Evolutionary conservation across 148 eudicot genomes (phyloP).

Genomic region (Selenicereus undatus): DNA sequence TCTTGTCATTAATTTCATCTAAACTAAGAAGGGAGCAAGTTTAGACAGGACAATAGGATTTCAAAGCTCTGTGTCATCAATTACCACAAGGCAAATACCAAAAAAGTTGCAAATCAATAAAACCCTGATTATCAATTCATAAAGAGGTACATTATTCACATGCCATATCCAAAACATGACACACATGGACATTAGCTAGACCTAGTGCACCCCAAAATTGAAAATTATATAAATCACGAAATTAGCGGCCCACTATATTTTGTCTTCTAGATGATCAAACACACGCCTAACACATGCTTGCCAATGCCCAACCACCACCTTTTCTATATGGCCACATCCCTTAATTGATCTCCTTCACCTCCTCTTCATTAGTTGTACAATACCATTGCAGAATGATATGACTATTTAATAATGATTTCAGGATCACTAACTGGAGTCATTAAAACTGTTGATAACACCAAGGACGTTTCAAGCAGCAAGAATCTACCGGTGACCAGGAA

Average conservation of each 20-base stretch:
- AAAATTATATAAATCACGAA: background rate
- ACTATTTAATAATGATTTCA: background rate
- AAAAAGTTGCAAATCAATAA: background rate
- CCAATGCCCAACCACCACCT: background rate
- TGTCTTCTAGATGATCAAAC: background rate
- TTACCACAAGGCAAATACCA: background rate
- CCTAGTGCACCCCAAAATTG: background rate
- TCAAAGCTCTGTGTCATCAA: background rate
- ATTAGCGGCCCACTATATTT: background rate
- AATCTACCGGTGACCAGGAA: background rate
- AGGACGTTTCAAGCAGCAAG: background rate
- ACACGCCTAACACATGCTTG: background rate
- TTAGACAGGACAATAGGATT: background rate
- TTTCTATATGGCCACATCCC: background rate
- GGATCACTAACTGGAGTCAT: background rate
- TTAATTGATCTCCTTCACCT: background rate
- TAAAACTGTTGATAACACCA: background rate
- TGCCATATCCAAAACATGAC: background rate
- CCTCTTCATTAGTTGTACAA: background rate
- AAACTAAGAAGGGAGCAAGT: background rate
- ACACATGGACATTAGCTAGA: background rate
- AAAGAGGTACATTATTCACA: background rate
- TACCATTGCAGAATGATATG: no score
- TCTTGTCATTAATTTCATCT: background rate
- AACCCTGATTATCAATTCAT: background rate